Conservation (phyloP, 2,329 filamentous ascomycete genomes). For the Aspergillus sp. region DNA sequence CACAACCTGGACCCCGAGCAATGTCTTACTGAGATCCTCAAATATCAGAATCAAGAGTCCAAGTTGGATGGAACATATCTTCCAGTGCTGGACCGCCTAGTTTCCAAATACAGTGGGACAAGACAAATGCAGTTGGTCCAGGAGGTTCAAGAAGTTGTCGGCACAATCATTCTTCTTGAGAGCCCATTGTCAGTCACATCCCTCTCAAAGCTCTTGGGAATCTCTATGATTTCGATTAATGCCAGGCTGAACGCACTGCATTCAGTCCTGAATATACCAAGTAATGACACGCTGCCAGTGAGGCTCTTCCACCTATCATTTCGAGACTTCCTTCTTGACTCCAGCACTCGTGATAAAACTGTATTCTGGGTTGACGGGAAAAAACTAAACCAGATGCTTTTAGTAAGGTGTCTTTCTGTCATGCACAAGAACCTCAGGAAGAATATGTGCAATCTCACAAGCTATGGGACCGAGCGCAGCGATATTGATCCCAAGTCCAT, state of each 20-base stretch:
- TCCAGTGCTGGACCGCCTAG: not conserved
- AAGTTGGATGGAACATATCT: not conserved
- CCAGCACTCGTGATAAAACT: not conserved
- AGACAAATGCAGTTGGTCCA: not conserved
- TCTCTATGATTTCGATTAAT: not conserved
- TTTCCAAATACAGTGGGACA: not conserved
- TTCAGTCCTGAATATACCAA: not conserved
- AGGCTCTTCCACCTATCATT: not conserved
- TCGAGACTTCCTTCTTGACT: not conserved
- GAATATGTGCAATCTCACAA: not conserved
- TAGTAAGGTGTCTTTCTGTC: not conserved
- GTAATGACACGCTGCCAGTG: not conserved
- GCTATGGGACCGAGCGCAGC: not conserved
- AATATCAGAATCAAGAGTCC: not conserved
- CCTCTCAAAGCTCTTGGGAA: not conserved
- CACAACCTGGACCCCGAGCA: not conserved
- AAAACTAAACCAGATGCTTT: not conserved
- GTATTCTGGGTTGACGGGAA: not conserved
- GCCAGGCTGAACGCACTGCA: not conserved
- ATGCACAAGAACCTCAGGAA: not conserved
- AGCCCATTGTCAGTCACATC: not conserved
- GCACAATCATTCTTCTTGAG: not conserved
- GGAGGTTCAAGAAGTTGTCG: not conserved
- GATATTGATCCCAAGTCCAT: not conserved
- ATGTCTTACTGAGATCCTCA: not conserved